These are phyloP conservation scores for Nidula microcarpa DNA, from an alignment of 768 basidiomycete genomes.

Conservation along the genomic window DNA sequence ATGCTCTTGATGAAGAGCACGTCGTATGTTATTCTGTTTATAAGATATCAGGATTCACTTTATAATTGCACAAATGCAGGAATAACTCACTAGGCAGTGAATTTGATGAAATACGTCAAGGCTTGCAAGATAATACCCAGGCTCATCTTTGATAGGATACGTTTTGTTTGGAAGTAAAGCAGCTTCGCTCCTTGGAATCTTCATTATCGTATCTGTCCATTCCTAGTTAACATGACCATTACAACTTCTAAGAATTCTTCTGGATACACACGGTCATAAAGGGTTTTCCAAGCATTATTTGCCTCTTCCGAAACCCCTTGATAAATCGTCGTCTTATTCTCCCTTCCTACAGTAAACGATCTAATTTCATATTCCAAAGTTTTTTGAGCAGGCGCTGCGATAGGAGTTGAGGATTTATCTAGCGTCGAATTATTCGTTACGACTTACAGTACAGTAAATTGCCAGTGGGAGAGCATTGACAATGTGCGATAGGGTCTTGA, in stretches of 20 bases:
- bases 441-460: neutral
- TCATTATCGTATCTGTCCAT: slow-evolving; percentile 9
- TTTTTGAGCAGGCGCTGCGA: slow-evolving; percentile 4
- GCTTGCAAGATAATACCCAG: slow-evolving; percentile 15
- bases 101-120: slow-evolving; percentile 21
- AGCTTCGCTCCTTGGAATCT: slow-evolving; percentile 14
- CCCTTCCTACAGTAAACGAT: slow-evolving; percentile 6
- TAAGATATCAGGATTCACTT: neutral
- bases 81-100: slow-evolving; percentile 13
- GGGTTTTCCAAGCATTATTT: slow-evolving; percentile 10
- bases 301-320: slow-evolving; percentile 7
- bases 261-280: slow-evolving; percentile 6
- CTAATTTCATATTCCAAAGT: slow-evolving; percentile 5
- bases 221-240: neutral
- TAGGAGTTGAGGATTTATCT: no score
- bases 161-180: slow-evolving; percentile 16
- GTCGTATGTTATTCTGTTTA: slow-evolving; percentile 11
- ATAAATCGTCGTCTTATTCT: slow-evolving; percentile 8
- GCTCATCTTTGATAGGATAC: slow-evolving; percentile 12
- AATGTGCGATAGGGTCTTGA: no score
- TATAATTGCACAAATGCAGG: no score
- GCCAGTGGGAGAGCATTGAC: no score
- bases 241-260: neutral
- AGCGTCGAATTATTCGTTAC: neutral
- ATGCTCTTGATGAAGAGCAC: slow-evolving; percentile 11